These are phyloP conservation scores for Starmerella bacillaris DNA, from an alignment of 805 yeast genomes.

Conservation along the genomic window DNA sequence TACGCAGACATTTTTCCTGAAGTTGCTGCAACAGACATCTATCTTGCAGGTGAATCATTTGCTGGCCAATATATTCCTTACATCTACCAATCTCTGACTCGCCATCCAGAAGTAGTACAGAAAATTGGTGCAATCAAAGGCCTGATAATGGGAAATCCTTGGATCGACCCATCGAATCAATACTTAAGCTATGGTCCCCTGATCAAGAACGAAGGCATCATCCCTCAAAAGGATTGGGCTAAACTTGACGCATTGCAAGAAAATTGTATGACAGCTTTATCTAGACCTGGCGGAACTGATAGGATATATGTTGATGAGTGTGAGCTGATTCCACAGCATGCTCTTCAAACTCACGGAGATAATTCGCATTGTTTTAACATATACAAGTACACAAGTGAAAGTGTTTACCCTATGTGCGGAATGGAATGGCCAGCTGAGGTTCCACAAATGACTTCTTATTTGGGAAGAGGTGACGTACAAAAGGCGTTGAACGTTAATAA, in stretches of 20 bases:
- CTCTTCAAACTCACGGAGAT: conserved; percentile 4
- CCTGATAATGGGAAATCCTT: conserved; percentile 74
- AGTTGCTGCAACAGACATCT: conserved; percentile 42
- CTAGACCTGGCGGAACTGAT: conserved; percentile 9
- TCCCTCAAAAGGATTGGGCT: conserved; percentile 22
- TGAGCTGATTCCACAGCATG: conserved; percentile 15
- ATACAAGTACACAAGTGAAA: conserved; percentile 59
- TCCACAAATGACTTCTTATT: conserved; percentile 32
- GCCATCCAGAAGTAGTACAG: conserved; percentile 18
- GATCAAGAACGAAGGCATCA: conserved; percentile 39
- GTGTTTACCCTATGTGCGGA: conserved; percentile 74
- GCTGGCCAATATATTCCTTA: conserved; percentile 96
- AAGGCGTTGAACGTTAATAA: conserved; percentile 32
- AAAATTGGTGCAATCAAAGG: conserved; percentile 29
- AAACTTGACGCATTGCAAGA: conserved; percentile 16
- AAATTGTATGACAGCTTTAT: conserved; percentile 19
- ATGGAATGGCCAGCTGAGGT: conserved; percentile 75
- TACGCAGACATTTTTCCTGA: conserved; percentile 62
- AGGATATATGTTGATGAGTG: conserved; percentile 21
- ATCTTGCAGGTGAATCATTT: conserved; percentile 85
- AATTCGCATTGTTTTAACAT: conserved; percentile 52
- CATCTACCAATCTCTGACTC: conserved; percentile 46
- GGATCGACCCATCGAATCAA: conserved; percentile 81
- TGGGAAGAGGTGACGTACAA: conserved; percentile 31
- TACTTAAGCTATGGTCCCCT: conserved; percentile 64